Base-by-base conservation (phyloP, 2,329 filamentous ascomycete species). In the Xylaria sp. region DNA sequence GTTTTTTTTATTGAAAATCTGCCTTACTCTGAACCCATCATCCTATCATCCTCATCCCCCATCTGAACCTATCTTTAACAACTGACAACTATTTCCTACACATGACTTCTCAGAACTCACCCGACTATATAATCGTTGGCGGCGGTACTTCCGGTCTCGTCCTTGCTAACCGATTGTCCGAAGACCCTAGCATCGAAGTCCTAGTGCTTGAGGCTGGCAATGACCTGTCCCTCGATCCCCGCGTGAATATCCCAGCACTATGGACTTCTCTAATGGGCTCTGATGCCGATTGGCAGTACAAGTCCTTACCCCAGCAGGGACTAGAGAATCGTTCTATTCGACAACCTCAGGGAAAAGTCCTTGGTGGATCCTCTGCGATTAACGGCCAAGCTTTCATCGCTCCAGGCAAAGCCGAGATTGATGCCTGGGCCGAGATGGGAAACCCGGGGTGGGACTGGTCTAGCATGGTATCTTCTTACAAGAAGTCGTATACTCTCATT, bases 361-460 rank as follows among this genome's bases (percentile, higher is more conserved):
- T 75, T 4, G 74, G 73, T 33, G 73, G 74, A 3, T 75, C 73
- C 4, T 70, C 63, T 11, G 73, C 72, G 1, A 72, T 76, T 58
- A 75, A 76, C 33, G 73, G 72, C 10, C 72, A 72, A 36, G 64
- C 71, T 0, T 76, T 75, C 17, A 68, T 72, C 40, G 71, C 74
- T 3, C 60, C 65, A 3, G 60, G 56, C 5, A 61, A 74, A 49
- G 48, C 69, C 20, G 70, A 69, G 1, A 57, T 74, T 2, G 71
- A 75, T 53, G 68, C 63, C 6, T 76, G 72, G 73, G 73, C 68
- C 0, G 63, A 67, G 33, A 48, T 75, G 36, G 73, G 74, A 0
- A 75, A 72, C 40, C 70, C 68, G 0, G 73, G 73, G 1, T 75
- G 70, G 74, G 72, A 74, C 20, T 76, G 71, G 72, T 59, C 54